Evolutionary conservation across 371 early-diverging fungal species (phyloP), one percentile per base, ranked within the genome.

Genomic region (Mucor mucedo): DNA sequence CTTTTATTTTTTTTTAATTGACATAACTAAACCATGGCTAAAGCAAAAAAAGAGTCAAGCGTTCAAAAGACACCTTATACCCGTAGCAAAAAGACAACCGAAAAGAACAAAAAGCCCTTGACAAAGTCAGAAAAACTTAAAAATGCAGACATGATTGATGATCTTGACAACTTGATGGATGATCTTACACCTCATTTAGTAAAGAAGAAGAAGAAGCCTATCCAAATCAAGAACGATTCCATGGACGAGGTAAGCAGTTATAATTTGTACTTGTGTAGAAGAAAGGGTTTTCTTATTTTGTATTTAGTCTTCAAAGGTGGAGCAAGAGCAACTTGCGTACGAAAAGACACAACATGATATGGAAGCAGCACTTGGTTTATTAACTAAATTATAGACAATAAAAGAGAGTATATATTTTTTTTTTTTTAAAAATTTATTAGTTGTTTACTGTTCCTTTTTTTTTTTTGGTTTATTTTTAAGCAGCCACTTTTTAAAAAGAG

Each of bases 261-360:
- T 14, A 32, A 9, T 2, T 39, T 49, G 13, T 52, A 4, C 9
- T 21, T 41, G 3, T 41, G 8, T 45, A 42, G 13, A 32, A 42
- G 44, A 27, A 9, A 0, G 5, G 35, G 13, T 41, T 50, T 39
- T 40, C 47, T 21, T n/a, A 8, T 39, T 39, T 13, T 40, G 29
- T 58, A 27, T 42, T 13, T 44, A 69, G 69, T 53, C 63, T 33
- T 45, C 60, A 2, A 63, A 68, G 35, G 6, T 81, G 30, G 72
- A 76, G 44, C 63, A 69, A 57, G 77, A 70, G 27, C 81, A 81
- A 52, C 71, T 62, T 39, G 45, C 68, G 29, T 81, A 76, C 49
- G 81, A 81, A 70, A 74, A 78, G 58, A 71, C 73, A 9, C 72
- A 81, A 55, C 69, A 65, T 32, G 81, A 78, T 44, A 70, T 81